Base-by-base conservation (phyloP, 805 yeast species). In the Starmerella powellii region DNA sequence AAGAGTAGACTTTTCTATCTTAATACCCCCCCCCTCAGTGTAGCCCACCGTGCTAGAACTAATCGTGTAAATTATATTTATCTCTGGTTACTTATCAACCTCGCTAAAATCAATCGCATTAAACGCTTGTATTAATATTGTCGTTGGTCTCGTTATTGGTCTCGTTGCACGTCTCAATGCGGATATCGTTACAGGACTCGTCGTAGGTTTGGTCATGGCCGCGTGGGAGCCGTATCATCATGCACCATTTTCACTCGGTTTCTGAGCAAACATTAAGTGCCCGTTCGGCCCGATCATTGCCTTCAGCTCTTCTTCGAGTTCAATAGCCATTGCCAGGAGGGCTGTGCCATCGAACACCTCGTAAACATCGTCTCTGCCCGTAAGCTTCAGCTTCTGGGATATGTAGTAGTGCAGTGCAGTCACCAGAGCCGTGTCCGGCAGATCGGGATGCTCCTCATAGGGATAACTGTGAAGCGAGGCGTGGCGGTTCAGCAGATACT, bases 271-370 rank as follows among this genome's bases (percentile, higher is more conserved):
- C 16, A 36, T 19, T 1, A 50, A 34, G 21, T 50, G 54, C 4
- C 52, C 53, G 16, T 45, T 27, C 1, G 24, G 16, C 1, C 54
- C 54, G 6, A 49, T 26, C 13, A 31, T 5, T 2, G 33, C 44
- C 18, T 45, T 46, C 8, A 50, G 38, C 10, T 34, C 24, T 37
- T 50, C 54, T 30, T 50, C 54, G 4, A 50, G 20, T 8, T 50
- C 45, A 2, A 50, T 38, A 4, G 46, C 53, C 10, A 46, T 44
- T 1, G 53, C 48, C 8, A 50, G 10, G 16, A 50, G 34, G 4
- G 50, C 48, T 2, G 48, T 37, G 6, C 30, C 50, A 30, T 50
- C 54, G 36, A 38, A 49, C 16, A n/a, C 23, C 13, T 28, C 39
- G 11, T 23, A 38, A 2, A 37, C 37, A 2, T 36, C 38, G 1